A percentile compares a stretch with the other conserved stretches of the same genome.
These are phyloP conservation scores for Ambrosia artemisiifolia DNA, from an alignment of 129 eudicot species.

Conservation along the genomic window DNA sequence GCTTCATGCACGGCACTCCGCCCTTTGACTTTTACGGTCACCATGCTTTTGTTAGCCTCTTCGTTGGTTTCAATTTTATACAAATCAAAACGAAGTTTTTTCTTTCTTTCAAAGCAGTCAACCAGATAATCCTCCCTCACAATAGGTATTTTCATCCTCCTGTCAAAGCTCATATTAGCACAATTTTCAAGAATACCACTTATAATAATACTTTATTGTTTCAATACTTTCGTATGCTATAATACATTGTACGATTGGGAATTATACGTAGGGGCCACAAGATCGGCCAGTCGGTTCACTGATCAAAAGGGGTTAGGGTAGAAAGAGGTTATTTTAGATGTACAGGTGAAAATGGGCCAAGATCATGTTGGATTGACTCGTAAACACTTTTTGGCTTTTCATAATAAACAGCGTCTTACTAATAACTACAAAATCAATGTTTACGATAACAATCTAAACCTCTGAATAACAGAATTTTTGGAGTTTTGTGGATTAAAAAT, in stretches of 20 bases:
- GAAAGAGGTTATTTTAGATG: background rate
- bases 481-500: background rate
- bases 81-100: conserved; percentile 79
- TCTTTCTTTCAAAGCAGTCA: conserved; percentile 67
- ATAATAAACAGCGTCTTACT: background rate
- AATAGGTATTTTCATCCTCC: conserved; percentile 94
- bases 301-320: background rate
- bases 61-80: conserved; percentile 68
- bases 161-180: conserved; percentile 31
- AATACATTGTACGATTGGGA: background rate
- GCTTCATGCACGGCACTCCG: conserved; percentile 89
- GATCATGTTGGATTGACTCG: background rate
- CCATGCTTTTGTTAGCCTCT: conserved; percentile 45
- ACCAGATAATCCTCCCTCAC: conserved; percentile 83
- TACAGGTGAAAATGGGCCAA: background rate
- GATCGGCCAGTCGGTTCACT: background rate
- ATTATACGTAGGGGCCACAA: background rate
- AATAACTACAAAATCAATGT: background rate
- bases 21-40: conserved; percentile 93
- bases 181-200: background rate
- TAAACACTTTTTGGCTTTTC: background rate
- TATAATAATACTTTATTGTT: background rate
- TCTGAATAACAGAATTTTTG: background rate
- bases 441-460: background rate
- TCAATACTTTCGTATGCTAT: background rate